A percentile compares a stretch with the other conserved stretches of the same genome.
These are phyloP conservation scores for Agaricus blazei DNA, from an alignment of 768 basidiomycete genomes.

Conservation along the genomic window DNA sequence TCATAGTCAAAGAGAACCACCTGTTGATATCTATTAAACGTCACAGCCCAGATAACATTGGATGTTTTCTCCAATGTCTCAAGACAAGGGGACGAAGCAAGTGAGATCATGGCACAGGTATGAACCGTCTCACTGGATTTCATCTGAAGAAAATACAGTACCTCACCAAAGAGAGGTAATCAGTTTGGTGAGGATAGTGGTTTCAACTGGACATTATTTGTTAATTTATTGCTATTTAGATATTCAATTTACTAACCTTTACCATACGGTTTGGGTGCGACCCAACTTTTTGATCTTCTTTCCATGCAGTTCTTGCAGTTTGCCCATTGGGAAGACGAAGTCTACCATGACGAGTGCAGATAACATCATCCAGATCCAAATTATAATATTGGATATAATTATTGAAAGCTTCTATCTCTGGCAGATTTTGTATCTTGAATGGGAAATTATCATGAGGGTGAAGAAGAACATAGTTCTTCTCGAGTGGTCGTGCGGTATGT, in stretches of 20 bases:
- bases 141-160: slow-evolving; percentile 1
- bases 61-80: not conserved
- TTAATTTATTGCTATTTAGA: not conserved
- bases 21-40: not conserved
- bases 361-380: not conserved
- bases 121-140: not conserved
- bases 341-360: slow-evolving; percentile 3
- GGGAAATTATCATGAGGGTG: slow-evolving; percentile 11
- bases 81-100: not conserved
- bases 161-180: not conserved
- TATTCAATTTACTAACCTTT: slow-evolving; percentile 20
- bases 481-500: slow-evolving; percentile 10
- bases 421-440: not conserved
- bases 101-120: not conserved
- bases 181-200: not conserved
- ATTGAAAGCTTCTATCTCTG: not conserved
- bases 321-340: slow-evolving; percentile 32
- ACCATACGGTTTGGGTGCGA: slow-evolving; percentile 24
- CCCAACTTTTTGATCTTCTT: slow-evolving; percentile 20
- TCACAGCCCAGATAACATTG: not conserved
- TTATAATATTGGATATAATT: not conserved
- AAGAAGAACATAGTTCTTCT: slow-evolving; percentile 15
- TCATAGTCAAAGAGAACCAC: not conserved
- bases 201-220: not conserved
- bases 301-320: slow-evolving; percentile 26